phyloP scores from a whole-genome alignment of 768 basidiomycete genomes.

The Pleurotus eryngii region DNA sequence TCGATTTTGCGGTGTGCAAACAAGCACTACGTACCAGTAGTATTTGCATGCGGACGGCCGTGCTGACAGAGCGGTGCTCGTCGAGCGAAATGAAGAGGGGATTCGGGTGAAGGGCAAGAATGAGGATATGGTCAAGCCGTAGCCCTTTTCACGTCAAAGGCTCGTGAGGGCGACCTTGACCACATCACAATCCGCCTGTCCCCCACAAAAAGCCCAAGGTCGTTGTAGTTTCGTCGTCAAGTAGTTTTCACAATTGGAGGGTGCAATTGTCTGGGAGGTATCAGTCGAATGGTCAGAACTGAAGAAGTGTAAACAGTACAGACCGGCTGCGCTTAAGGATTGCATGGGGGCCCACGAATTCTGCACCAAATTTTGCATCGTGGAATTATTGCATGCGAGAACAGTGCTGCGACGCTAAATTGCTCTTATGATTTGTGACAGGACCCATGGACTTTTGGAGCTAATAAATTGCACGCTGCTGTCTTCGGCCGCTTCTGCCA shows the following conservation, averaged over 20 bases:
- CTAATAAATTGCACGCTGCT: not conserved
- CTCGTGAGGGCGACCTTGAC: slow-evolving; percentile 1
- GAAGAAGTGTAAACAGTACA: not conserved
- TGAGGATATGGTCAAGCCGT: not conserved
- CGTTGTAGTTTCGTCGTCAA: not conserved
- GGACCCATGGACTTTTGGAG: slow-evolving; percentile 7
- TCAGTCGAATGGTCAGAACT: not conserved
- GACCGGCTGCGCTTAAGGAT: not conserved
- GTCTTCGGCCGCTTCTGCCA: slow-evolving; percentile 3
- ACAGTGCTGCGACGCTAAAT: slow-evolving; percentile 4
- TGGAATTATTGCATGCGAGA: slow-evolving; percentile 5
- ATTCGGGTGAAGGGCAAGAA: not conserved
- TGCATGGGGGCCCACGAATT: slow-evolving; percentile 1
- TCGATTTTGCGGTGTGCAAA: not conserved
- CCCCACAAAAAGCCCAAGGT: not conserved
- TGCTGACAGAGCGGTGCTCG: not conserved
- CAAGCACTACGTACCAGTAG: too few relatives aligned
- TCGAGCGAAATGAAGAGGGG: not conserved
- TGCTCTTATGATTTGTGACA: slow-evolving; percentile 5
- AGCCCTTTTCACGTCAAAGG: slow-evolving; percentile 6
- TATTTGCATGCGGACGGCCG: too few relatives aligned
- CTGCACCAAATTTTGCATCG: not conserved
- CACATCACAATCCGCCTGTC: slow-evolving; percentile 1
- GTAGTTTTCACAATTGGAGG: not conserved
- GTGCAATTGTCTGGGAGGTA: not conserved